Evolutionary conservation across 176 grass and related monocot species (phyloP).

Genomic region (Thinopyrum elongatum): DNA sequence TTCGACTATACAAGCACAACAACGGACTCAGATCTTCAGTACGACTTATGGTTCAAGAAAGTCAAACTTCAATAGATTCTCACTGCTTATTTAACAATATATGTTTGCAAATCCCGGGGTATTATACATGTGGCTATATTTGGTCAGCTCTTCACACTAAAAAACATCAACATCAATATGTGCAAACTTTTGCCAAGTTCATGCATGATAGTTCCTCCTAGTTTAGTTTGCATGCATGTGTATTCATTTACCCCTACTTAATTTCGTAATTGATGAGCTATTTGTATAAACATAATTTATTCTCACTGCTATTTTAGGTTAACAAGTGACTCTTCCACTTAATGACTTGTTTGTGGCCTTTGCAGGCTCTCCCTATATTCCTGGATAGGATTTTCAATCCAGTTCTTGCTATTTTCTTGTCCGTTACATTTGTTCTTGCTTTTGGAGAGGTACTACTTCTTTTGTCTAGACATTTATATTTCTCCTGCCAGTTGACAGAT

Average conservation of each 20-base stretch:
- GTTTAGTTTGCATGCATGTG: constrained; percentile 10
- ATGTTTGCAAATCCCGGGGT: too few species aligned
- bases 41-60: too few species aligned
- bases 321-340: constrained; percentile 14
- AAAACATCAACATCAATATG: too few species aligned
- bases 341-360: not conserved
- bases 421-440: constrained; percentile 94
- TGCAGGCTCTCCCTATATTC: constrained; percentile 96
- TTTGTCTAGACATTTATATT: not conserved
- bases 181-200: too few species aligned
- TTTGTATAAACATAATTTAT: not conserved
- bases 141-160: too few species aligned
- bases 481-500: not conserved
- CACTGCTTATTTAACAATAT: too few species aligned
- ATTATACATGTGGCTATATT: too few species aligned
- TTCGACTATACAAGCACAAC: too few species aligned
- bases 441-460: constrained; percentile 79
- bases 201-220: not conserved
- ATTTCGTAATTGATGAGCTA: not conserved
- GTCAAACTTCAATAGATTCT: too few species aligned
- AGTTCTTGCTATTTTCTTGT: constrained; percentile 88
- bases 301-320: not conserved
- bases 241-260: not conserved
- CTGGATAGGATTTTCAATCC: constrained; percentile 97
- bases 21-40: too few species aligned